Percentiles rank a stretch among this genome's conserved stretches.
phyloP scores from a whole-genome alignment of 305 asterid species.

The Rubia peregrina region DNA sequence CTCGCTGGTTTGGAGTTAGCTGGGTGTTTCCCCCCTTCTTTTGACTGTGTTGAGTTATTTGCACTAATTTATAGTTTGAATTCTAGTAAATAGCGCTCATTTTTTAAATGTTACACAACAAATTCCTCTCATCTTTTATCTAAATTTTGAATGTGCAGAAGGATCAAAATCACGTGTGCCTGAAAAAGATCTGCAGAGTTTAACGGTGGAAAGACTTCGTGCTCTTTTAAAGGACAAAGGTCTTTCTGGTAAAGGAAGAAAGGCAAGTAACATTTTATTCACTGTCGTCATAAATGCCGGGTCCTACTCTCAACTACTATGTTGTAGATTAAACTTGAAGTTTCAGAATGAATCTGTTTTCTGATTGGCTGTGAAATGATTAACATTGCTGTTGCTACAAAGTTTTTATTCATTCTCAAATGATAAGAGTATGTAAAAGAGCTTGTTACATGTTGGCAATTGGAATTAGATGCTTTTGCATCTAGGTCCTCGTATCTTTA shows the following conservation, averaged over 20 bases:
- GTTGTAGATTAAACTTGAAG: not conserved
- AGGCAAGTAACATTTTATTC: conserved; percentile 29
- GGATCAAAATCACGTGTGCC: conserved; percentile 23
- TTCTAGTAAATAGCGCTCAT: no score
- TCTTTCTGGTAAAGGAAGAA: conserved; percentile 58
- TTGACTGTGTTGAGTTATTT: not conserved
- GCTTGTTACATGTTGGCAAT: not conserved
- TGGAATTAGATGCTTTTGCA: not conserved
- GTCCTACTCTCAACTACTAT: not conserved
- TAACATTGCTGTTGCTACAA: not conserved
- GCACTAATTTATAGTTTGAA: not conserved
- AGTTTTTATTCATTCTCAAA: not conserved
- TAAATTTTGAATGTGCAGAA: conserved; percentile 19
- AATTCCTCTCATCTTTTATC: not conserved
- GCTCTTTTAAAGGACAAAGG: conserved; percentile 65
- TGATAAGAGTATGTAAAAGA: not conserved
- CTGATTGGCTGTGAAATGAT: not conserved
- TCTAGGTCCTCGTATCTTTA: not conserved
- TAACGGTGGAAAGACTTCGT: conserved; percentile 72
- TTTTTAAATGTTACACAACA: not conserved
- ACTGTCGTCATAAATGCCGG: not conserved
- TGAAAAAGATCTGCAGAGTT: conserved; percentile 36
- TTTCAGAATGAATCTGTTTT: not conserved
- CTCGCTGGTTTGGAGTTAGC: not conserved
- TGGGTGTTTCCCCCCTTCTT: not conserved